These are phyloP conservation scores for Kazachstania africana DNA, from an alignment of 805 yeast genomes.

Conservation along the genomic window DNA sequence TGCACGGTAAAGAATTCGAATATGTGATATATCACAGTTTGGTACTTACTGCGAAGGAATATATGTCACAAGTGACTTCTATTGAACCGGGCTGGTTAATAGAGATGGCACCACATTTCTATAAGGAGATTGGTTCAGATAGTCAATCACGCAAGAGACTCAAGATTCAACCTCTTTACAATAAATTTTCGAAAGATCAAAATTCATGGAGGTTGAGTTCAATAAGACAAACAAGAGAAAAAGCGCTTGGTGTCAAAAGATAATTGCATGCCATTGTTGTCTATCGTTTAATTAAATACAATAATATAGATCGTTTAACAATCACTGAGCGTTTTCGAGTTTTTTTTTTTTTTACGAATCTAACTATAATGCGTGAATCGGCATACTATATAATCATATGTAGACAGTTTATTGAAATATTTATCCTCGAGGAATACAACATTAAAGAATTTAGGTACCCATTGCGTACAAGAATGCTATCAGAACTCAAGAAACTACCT, in stretches of 20 bases:
- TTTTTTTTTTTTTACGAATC: no score
- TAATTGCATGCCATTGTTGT: slow-evolving; percentile 3
- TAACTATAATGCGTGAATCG: no score
- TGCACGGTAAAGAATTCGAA: slow-evolving; percentile 53
- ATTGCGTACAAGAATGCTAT: no score
- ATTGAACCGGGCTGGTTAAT: slow-evolving; percentile 75
- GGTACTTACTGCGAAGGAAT: slow-evolving; percentile 75
- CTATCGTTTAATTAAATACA: no score
- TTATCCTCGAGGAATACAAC: no score
- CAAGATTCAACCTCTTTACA: slow-evolving; percentile 63
- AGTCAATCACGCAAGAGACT: slow-evolving; percentile 45
- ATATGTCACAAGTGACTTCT: slow-evolving; percentile 80
- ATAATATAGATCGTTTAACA: no score
- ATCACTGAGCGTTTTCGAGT: no score
- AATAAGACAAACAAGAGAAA: slow-evolving; percentile 24
- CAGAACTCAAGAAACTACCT: slow-evolving; percentile 14
- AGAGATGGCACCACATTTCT: slow-evolving; percentile 61
- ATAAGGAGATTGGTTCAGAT: slow-evolving; percentile 46
- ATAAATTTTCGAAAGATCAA: slow-evolving; percentile 46
- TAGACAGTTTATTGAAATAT: no score
- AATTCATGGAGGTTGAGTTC: slow-evolving; percentile 68
- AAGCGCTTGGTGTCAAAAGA: slow-evolving; percentile 20
- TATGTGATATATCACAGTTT: slow-evolving; percentile 76
- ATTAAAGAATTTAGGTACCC: no score
- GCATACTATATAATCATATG: no score